A percentile compares a stretch with the other conserved stretches of the same genome.
These are phyloP conservation scores for Millerozyma miso DNA, from an alignment of 805 yeast genomes.

Conservation along the genomic window DNA sequence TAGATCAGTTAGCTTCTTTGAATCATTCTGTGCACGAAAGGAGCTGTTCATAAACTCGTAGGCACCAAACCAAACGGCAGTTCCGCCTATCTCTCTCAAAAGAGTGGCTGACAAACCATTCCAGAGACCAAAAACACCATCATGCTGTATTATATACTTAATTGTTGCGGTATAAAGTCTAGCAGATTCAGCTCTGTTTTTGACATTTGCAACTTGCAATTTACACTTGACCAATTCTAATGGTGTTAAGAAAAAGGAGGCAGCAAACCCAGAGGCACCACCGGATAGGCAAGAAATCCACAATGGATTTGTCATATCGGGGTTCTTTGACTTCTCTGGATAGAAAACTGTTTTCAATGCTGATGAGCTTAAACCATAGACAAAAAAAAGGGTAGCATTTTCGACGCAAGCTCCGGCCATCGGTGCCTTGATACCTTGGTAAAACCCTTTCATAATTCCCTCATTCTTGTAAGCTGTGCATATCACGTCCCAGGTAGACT, in stretches of 20 bases:
- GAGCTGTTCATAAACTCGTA: slow-evolving; percentile 54
- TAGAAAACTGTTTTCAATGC: slow-evolving; percentile 34
- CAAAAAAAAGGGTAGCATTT: slow-evolving; percentile 71
- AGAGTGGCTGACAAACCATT: slow-evolving; percentile 81
- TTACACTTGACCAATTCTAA: slow-evolving; percentile 88
- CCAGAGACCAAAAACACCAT: slow-evolving; percentile 78
- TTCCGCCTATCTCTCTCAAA: slow-evolving; percentile 80
- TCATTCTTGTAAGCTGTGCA: slow-evolving; percentile 57
- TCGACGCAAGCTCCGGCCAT: slow-evolving; percentile 88
- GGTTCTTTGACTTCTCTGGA: slow-evolving; percentile 7
- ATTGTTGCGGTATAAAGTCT: slow-evolving; percentile 24
- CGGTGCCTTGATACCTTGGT: slow-evolving; percentile 77
- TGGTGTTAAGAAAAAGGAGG: slow-evolving; percentile 83
- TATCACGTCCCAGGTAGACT: slow-evolving; percentile 67
- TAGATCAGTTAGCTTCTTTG: slow-evolving; percentile 32
- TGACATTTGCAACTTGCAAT: slow-evolving; percentile 59
- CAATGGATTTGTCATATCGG: slow-evolving; percentile 30
- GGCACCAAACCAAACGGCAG: slow-evolving; percentile 92
- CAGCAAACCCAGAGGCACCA: slow-evolving; percentile 75
- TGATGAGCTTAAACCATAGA: slow-evolving; percentile 42
- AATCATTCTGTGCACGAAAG: slow-evolving; percentile 24
- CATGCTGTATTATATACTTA: slow-evolving; percentile 36
- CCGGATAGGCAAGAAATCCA: slow-evolving; percentile 60
- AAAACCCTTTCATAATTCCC: slow-evolving; percentile 70
- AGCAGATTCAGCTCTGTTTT: slow-evolving; percentile 19